Percentiles rank a stretch among this genome's conserved stretches.
These are phyloP conservation scores for Mrakiaceae sp. DNA, from an alignment of 1,284 basidiomycete species.

Conservation along the genomic window DNA sequence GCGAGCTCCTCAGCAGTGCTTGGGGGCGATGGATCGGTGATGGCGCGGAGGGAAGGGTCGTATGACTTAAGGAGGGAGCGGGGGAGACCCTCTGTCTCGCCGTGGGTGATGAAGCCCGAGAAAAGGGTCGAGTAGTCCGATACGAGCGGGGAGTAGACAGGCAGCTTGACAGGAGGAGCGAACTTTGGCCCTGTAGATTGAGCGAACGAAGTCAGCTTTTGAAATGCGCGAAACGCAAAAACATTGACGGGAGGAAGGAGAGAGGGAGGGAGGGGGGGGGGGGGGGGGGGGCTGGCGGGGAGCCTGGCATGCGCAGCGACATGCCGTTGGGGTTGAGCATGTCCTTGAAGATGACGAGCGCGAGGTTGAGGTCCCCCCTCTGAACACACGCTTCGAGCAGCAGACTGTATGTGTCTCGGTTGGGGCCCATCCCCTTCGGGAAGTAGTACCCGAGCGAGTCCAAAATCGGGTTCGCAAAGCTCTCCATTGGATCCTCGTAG, in stretches of 20 bases:
- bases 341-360: slow-evolving; percentile 53
- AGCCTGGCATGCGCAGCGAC: slow-evolving; percentile 30
- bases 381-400: slow-evolving; percentile 58
- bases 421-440: slow-evolving; percentile 41
- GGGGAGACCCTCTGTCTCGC: slow-evolving; percentile 17
- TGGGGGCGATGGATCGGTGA: slow-evolving; percentile 13
- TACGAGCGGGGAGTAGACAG: slow-evolving; percentile 20
- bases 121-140: slow-evolving; percentile 56
- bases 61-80: too few species aligned
- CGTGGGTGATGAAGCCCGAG: slow-evolving; percentile 54
- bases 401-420: slow-evolving; percentile 54
- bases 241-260: too few species aligned
- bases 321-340: slow-evolving; percentile 44
- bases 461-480: slow-evolving; percentile 15
- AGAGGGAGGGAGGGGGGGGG: too few species aligned
- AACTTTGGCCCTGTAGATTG: slow-evolving; percentile 13
- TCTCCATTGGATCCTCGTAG: slow-evolving; percentile 11
- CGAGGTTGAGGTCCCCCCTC: slow-evolving; percentile 51
- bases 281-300: too few species aligned
- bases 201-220: too few species aligned
- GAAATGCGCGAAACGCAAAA: too few species aligned
- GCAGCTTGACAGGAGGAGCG: not conserved
- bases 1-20: slow-evolving; percentile 1
- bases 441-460: slow-evolving; percentile 13
- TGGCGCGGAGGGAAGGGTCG: not conserved